A percentile compares a stretch with the other conserved stretches of the same genome.
Conservation (phyloP, 164 flowering plant species). For the Berberis vulgaris region DNA sequence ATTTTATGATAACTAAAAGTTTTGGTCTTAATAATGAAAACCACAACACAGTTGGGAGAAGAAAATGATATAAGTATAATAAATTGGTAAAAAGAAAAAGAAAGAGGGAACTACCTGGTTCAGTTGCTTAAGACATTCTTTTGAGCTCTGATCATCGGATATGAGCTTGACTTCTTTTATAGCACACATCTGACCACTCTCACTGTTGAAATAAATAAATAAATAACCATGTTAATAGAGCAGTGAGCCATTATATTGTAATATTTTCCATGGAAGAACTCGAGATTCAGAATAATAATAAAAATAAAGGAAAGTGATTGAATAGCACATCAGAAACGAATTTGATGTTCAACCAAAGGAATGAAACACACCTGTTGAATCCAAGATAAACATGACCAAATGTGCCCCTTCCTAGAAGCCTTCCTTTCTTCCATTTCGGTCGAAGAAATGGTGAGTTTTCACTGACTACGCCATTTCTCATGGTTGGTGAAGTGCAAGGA, state of each 20-base stretch:
- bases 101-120: slow-evolving; percentile 49
- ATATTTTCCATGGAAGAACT: too few species aligned
- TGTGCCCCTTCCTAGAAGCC: slow-evolving; percentile 87
- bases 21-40: background rate
- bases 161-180: slow-evolving; percentile 81
- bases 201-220: slow-evolving; percentile 37
- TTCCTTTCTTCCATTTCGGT: slow-evolving; percentile 87
- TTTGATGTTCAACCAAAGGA: too few species aligned
- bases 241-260: background rate
- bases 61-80: background rate
- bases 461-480: slow-evolving; percentile 23
- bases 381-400: slow-evolving; percentile 97
- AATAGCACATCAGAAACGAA: too few species aligned
- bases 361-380: slow-evolving; percentile 65
- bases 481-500: slow-evolving; percentile 32
- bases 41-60: background rate
- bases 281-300: too few species aligned
- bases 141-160: slow-evolving; percentile 71
- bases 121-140: slow-evolving; percentile 77
- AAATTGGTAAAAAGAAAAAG: background rate
- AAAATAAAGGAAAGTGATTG: too few species aligned
- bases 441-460: slow-evolving; percentile 26
- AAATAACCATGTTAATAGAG: background rate
- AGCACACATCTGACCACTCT: slow-evolving; percentile 87
- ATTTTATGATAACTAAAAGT: background rate